Base-by-base conservation (phyloP, 352 stramenopile genomes). In the Phytophthora chlamydospora region DNA sequence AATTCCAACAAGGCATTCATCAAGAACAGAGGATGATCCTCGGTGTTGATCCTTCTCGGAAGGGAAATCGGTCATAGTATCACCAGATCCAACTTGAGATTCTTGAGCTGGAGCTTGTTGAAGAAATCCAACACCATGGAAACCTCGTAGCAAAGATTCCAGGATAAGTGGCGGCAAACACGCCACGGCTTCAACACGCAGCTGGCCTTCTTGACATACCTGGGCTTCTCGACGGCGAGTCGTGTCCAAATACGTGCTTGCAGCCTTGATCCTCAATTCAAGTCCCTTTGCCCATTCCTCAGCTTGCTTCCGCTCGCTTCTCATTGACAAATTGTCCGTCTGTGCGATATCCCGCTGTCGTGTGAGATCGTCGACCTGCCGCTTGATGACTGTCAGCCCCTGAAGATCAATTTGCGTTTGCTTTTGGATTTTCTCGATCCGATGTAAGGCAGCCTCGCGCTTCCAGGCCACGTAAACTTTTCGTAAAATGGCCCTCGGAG, bases 381-480 rank as follows among this genome's bases (percentile, higher is more conserved):
- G 67, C 45, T 89, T 75, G 16, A 89, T 43, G 7, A 44, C 58
- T 4, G 58, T 57, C 16, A 88, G 38, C 4, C 68, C 67, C 24
- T 75, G 65, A 1, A 71, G 32, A 29, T 89, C 73, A 33, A 55
- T 50, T 6, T 54, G 19, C 39, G 84, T 62, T 38, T 83, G 75
- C 40, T 75, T 59, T 35, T 79, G 63, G 34, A 83, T 54, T 14
- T 60, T 68, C 13, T 56, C 57, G n/a, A 74, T 72, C 48, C 65
- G 71, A 57, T 42, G 61, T 31, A 62, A 56, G 35, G 69, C 42
- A 12, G 46, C 48, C 3, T 75, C 49, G 11, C 75, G 59, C 53
- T 85, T 89, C 83, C 83, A 92, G 0, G 66, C 58, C 4, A 73
- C 48, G 33, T 81, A 92, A 7, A 87, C 53, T 27, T 80, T 85